Evolutionary conservation across 305 asterid species (phyloP).

Genomic region (Solanum hybrid): DNA sequence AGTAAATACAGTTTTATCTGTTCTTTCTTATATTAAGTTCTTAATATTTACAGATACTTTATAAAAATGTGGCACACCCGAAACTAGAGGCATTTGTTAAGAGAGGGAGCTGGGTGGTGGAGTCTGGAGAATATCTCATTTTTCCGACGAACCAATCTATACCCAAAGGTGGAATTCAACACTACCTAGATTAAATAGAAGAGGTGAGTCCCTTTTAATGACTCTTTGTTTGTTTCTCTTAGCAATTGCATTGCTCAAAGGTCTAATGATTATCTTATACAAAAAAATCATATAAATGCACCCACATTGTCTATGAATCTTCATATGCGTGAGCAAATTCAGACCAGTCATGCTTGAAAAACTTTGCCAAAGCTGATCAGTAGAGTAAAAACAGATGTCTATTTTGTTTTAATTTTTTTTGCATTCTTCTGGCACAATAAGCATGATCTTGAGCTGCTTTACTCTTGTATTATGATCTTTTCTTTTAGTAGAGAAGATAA

Average conservation of each 20-base stretch:
- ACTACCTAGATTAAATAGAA: conserved; percentile 72
- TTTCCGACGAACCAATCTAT: conserved; percentile 55
- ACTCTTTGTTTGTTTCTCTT: background rate
- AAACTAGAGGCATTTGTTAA: conserved; percentile 66
- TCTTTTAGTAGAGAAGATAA: background rate
- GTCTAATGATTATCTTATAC: background rate
- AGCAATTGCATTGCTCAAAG: background rate
- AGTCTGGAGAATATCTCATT: conserved; percentile 65
- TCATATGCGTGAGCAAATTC: background rate
- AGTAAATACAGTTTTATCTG: background rate
- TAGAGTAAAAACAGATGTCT: background rate
- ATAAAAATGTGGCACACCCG: conserved; percentile 87
- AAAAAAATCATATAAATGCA: no score
- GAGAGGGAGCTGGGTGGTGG: conserved; percentile 63
- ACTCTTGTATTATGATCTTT: background rate
- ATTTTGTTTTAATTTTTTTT: background rate
- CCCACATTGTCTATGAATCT: background rate
- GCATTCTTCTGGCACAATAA: background rate
- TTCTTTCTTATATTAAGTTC: background rate
- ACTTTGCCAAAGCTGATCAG: background rate
- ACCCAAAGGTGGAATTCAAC: conserved; percentile 64
- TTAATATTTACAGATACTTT: conserved; percentile 45
- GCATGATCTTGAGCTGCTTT: background rate
- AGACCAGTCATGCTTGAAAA: background rate
- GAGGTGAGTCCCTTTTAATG: conserved; percentile 47